Percentiles rank a stretch among this genome's conserved stretches.
Evolutionary conservation across 108 stramenopile species (phyloP).

Genomic region (Schizochytrium sp.): DNA sequence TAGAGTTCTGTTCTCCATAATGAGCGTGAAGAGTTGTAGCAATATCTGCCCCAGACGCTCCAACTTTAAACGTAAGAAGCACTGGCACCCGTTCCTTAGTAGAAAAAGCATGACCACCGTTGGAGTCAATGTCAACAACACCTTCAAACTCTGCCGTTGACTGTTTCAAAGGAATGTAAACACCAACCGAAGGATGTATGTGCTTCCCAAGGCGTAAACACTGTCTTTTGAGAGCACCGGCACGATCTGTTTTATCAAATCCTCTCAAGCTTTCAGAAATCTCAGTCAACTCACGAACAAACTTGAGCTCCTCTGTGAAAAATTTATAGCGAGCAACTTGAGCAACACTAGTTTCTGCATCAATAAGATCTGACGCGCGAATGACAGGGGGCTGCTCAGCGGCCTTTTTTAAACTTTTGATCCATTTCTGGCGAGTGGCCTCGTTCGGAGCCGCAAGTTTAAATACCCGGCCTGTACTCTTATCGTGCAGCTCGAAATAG

Average conservation of each 20-base stretch:
- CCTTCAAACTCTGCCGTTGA: slow-evolving; percentile 89
- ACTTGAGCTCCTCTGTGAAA: slow-evolving; percentile 88
- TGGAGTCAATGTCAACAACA: slow-evolving; percentile 79
- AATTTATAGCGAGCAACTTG: slow-evolving; percentile 89
- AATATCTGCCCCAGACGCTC: slow-evolving; percentile 82
- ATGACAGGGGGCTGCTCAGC: slow-evolving; percentile 82
- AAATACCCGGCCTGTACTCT: slow-evolving; percentile 78
- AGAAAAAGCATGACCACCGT: slow-evolving; percentile 91
- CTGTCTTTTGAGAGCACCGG: background rate
- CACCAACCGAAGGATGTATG: slow-evolving; percentile 83
- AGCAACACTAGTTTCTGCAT: slow-evolving; percentile 76
- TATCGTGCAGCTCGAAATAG: slow-evolving; percentile 62
- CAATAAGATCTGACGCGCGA: slow-evolving; percentile 69
- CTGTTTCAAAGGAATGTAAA: slow-evolving; percentile 90
- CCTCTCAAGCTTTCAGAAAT: slow-evolving; percentile 93
- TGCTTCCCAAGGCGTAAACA: slow-evolving; percentile 60
- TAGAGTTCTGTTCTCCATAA: slow-evolving; percentile 66
- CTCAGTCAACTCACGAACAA: slow-evolving; percentile 87
- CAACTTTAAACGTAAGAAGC: slow-evolving; percentile 89
- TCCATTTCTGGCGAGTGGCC: slow-evolving; percentile 82
- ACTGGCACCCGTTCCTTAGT: slow-evolving; percentile 95
- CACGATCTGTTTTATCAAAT: slow-evolving; percentile 80
- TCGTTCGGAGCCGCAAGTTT: slow-evolving; percentile 78
- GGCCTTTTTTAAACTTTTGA: slow-evolving; percentile 75
- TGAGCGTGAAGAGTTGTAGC: slow-evolving; percentile 91